Base-by-base conservation (phyloP, 164 flowering plant genomes). In the grape (Vitis vinifera) region DNA sequence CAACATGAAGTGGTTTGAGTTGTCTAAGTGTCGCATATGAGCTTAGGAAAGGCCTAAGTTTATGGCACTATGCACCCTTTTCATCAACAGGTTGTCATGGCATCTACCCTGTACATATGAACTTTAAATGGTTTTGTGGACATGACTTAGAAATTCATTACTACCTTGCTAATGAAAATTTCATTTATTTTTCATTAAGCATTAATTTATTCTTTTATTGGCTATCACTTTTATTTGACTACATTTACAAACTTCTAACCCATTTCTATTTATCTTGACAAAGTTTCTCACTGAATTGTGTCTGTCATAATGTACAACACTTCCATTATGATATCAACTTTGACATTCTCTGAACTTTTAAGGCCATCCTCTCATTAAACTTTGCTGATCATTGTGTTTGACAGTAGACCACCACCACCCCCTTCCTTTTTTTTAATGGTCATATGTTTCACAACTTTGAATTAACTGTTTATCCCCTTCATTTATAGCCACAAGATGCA, bases 401-500 rank as follows among this genome's bases (percentile, higher is more conserved):
- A 37, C 7, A 37, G 44, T 0, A 6, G 44, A 37, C 44, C 44
- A 3, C 44, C 44, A 3, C 44, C 44, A 3, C 44, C 0, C 4
- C 7, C 44, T 6, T 37, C 44, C 44, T 6, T 37, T 37, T 37
- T 6, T 37, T 3, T 37, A 37, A 37, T 37, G 44, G 44, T 37
- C 4, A 3, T 37, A 37, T 37, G 44, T 37, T 37, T 37, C 44
- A 37, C 44, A 37, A 37, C 17, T 68, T n/a, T 15, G 5, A 27
- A 29, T 47, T 3, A 55, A 27, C 0, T 4, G 17, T 53, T 48
- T 10, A 51, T 64, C 31, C 30, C 17, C 51, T 71, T 69, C 37
- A 13, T 64, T 62, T 59, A 10, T 64, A 95, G 98, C 87, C 96
- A 66, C 83, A 77, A 71, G 63, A 81, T 62, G 66, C 27, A 55